Base-by-base conservation (phyloP, 2,329 filamentous ascomycete genomes). In the Coniochaeta sp. region DNA sequence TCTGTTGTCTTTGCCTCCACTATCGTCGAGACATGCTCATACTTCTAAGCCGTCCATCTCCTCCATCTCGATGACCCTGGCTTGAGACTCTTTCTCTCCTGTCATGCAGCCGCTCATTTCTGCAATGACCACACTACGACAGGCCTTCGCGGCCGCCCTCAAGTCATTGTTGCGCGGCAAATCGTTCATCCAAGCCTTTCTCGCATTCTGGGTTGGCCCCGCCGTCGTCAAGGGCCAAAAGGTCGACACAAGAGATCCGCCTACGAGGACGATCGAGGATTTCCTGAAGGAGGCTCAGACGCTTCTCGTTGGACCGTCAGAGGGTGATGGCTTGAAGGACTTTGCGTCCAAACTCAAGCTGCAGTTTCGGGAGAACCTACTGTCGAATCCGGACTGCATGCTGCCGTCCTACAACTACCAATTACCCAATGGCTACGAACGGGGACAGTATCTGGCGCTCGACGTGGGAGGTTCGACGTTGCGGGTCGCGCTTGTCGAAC, bases 381-480 rank as follows among this genome's bases (percentile, higher is more conserved):
- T 74, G 55, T 71, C 68, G 28, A 76, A 81, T 60, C 66, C 73
- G 55, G 71, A 76, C 54, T 83, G 76, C 63, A 86, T 85, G 82
- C 72, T 86, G 18, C 82, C 82, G 2, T 85, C 82, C 12, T 86
- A 83, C 68, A 85, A 78, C 68, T 77, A 83, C 58, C 76, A 80
- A 57, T 70, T 87, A 6, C 83, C 83, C 1, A 74, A 67, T n/a
- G 83, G 83, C 49, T 63, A 70, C 46, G 83, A 86, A 61, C 64
- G 61, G 40, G 83, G 83, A 24, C 76, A 74, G 50, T 86, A 76
- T 62, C 69, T 87, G 50, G 80, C 82, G 22, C 70, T 86, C 32
- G 84, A 87, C 63, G 80, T 87, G n/a, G 84, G 84, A 32, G 84
- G 84, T 2, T 86, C 84, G 32, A 87, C 82, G 10, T 68, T 87